Evolutionary conservation across 768 basidiomycete species (phyloP).

Genomic region (Mycena vulgaris): DNA sequence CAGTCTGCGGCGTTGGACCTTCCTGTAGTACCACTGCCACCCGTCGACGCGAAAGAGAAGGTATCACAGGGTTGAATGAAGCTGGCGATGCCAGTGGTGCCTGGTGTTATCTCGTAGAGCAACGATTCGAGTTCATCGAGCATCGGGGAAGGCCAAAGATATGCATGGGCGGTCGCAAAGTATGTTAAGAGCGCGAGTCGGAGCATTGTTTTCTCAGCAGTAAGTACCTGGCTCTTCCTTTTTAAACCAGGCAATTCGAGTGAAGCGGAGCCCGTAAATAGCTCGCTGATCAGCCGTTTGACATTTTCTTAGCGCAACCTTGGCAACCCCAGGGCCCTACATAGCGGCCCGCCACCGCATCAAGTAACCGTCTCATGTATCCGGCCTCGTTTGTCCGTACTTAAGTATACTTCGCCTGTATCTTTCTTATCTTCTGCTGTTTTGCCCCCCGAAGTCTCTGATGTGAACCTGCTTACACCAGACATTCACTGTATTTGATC

Average conservation of each 20-base stretch:
- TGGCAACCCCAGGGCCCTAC: slow-evolving; percentile 11
- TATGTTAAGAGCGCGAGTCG: slow-evolving; percentile 16
- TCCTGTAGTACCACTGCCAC: slow-evolving; percentile 3
- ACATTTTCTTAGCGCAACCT: slow-evolving; percentile 21
- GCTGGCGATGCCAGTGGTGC: slow-evolving; percentile 11
- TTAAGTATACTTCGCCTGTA: slow-evolving; percentile 13
- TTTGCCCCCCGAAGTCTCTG: slow-evolving; percentile 6
- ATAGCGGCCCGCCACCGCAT: not conserved
- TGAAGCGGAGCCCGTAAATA: slow-evolving; percentile 13
- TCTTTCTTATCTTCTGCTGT: slow-evolving; percentile 11
- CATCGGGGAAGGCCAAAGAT: slow-evolving; percentile 18
- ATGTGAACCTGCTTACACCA: slow-evolving; percentile 8
- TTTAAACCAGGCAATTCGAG: slow-evolving; percentile 6
- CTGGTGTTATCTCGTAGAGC: slow-evolving; percentile 14
- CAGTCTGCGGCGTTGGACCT: slow-evolving; percentile 24
- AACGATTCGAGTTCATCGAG: slow-evolving; percentile 19
- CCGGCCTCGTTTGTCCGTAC: slow-evolving; percentile 11
- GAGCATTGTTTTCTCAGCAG: slow-evolving; percentile 11
- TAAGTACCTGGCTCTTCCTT: slow-evolving; percentile 14
- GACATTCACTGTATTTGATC: too few relatives aligned
- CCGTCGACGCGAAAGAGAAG: slow-evolving; percentile 10
- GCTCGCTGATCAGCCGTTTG: not conserved
- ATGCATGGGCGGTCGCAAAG: slow-evolving; percentile 17
- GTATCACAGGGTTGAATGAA: slow-evolving; percentile 18
- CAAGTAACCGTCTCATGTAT: slow-evolving; percentile 5